Evolutionary conservation across 2,329 filamentous ascomycete species (phyloP).

Genomic region (Venturia pyrina): DNA sequence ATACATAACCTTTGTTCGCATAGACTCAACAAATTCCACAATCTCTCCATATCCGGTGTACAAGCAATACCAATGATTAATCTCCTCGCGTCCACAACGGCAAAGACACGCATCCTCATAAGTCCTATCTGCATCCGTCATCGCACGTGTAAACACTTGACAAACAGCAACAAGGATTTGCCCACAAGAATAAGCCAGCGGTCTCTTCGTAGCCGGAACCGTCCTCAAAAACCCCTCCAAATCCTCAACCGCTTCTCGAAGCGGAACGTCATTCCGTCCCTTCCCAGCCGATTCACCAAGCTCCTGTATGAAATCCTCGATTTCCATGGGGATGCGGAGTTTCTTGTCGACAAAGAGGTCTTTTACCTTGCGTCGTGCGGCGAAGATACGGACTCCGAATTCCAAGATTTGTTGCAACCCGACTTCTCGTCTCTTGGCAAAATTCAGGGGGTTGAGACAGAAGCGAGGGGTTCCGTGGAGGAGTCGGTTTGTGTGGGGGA

Average conservation of each 20-base stretch:
- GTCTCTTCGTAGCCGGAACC: background rate
- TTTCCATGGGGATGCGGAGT: background rate
- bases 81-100: too few relatives aligned
- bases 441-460: background rate
- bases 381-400: background rate
- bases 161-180: too few relatives aligned
- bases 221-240: background rate
- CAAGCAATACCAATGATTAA: too few relatives aligned
- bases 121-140: too few relatives aligned
- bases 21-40: too few relatives aligned
- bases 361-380: background rate
- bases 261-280: background rate
- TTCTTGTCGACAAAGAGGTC: background rate
- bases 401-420: background rate
- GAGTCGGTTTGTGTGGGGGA: background rate
- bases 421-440: background rate
- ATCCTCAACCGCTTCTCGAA: background rate
- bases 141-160: too few relatives aligned
- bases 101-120: too few relatives aligned
- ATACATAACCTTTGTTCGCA: too few relatives aligned
- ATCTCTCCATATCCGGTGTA: too few relatives aligned
- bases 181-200: background rate
- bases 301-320: background rate
- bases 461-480: background rate
- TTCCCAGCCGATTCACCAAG: background rate